Base-by-base conservation (phyloP, 192 early-diverging fungal species). In the Coemansia sp. region DNA sequence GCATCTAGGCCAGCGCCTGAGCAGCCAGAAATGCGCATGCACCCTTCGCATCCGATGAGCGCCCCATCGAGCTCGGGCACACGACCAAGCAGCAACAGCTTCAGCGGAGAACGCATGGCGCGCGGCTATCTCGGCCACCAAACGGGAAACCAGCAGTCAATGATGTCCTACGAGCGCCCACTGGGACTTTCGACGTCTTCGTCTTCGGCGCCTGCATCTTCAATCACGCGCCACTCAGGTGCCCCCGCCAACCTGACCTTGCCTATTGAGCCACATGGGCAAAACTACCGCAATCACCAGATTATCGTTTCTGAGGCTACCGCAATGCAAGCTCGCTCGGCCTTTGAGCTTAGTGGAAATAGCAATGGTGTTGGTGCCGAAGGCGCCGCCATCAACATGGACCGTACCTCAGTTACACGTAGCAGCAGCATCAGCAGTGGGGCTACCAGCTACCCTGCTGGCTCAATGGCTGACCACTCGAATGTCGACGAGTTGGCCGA, bases 1-100 rank as follows among this genome's bases (percentile, higher is more conserved):
- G 25, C 50, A 45, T 67, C 69, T 55, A 48, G 69, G 13, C 65
- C 61, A 22, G 61, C 69, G 41, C 54, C 62, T 13, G 74, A 70
- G 74, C 44, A 22, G 17, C 47, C 41, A 53, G 21, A 39, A 41
- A 61, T 42, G 11, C 57, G 58, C 34, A 59, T 64, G n/a, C 61
- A 67, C 57, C 24, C 47, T 5, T 43, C 48, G 3, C 63, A 64
- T 37, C 68, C 68, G 12, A 48, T 78, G 60, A 73, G 59, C 61
- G 62, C 66, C 13, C 37, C 61, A 8, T 57, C 66, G 41, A 54
- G 39, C 24, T 40, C 49, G 39, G 58, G 45, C 57, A 70, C 46
- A 27, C 64, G 78, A 17, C 71, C 78, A 11, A 67, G 54, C 64
- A 67, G 67, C 62, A 67, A 67, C 50, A 69, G 71, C 66, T 73